Conservation (phyloP, 2,329 filamentous ascomycete genomes). For the Cladosporium sphaerospermum region DNA sequence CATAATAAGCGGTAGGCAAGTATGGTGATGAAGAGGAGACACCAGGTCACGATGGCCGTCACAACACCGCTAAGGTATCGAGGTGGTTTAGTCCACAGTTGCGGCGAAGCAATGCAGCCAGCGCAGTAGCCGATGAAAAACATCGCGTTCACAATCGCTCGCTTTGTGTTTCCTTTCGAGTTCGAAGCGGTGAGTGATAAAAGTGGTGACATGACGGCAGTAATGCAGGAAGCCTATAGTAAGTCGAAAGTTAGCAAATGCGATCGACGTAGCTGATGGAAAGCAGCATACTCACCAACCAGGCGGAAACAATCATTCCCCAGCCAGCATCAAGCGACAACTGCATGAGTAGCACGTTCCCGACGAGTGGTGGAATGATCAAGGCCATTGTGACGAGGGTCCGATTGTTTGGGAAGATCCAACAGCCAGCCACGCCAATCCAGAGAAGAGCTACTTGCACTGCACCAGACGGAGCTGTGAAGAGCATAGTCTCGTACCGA, state of each 20-base stretch:
- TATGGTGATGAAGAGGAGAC: constrained; percentile 31
- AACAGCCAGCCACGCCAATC: constrained; percentile 38
- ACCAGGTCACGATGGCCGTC: constrained; percentile 41
- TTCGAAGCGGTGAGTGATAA: constrained; percentile 44
- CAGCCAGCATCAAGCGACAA: constrained; percentile 38
- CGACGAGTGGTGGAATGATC: constrained; percentile 39
- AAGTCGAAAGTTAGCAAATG: not conserved
- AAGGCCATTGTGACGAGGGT: constrained; percentile 36
- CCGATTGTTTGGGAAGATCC: constrained; percentile 36
- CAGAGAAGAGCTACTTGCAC: constrained; percentile 43
- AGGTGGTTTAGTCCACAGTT: constrained; percentile 43
- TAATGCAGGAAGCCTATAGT: constrained; percentile 36
- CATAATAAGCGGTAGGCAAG: constrained; percentile 33
- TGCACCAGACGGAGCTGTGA: constrained; percentile 44
- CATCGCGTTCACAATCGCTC: constrained; percentile 41
- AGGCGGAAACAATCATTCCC: constrained; percentile 45
- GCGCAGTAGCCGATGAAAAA: constrained; percentile 48
- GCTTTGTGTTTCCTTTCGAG: constrained; percentile 48
- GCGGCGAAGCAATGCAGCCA: constrained; percentile 43
- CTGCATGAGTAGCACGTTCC: constrained; percentile 39
- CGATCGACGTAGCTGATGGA: not conserved
- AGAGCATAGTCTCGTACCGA: constrained; percentile 42
- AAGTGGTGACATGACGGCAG: constrained; percentile 37
- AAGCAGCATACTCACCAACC: constrained; percentile 28
- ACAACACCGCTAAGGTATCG: constrained; percentile 44